A percentile compares a stretch with the other conserved stretches of the same genome.
phyloP scores from a whole-genome alignment of 192 early-diverging fungal species.

The Coemansia sp. region DNA sequence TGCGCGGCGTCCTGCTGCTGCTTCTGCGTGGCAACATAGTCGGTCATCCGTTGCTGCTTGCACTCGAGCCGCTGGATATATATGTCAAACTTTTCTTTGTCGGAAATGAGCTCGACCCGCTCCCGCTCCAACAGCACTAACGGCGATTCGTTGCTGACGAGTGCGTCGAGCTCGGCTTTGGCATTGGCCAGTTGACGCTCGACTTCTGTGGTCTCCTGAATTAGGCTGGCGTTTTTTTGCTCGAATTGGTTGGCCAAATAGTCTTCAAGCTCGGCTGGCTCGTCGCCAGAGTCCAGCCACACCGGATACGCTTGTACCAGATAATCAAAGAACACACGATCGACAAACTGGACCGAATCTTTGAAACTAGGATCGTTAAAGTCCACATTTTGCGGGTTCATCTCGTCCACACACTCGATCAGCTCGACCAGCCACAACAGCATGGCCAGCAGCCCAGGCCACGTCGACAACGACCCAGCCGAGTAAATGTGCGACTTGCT shows the following conservation, averaged over 20 bases:
- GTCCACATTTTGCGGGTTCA: constrained; percentile 41
- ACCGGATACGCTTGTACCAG: constrained; percentile 61
- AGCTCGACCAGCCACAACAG: constrained; percentile 78
- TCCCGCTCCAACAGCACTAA: constrained; percentile 58
- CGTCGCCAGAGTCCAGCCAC: constrained; percentile 66
- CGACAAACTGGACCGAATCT: constrained; percentile 58
- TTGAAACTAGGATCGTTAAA: constrained; percentile 37
- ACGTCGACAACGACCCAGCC: constrained; percentile 65
- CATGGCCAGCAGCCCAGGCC: constrained; percentile 68
- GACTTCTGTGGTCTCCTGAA: constrained; percentile 54
- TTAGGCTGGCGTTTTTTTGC: constrained; percentile 60
- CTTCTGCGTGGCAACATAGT: constrained; percentile 32
- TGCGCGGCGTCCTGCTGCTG: constrained; percentile 50
- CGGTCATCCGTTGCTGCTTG: constrained; percentile 56
- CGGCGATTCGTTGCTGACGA: constrained; percentile 54
- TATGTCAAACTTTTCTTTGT: constrained; percentile 63
- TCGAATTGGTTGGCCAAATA: constrained; percentile 63
- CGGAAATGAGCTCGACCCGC: constrained; percentile 53
- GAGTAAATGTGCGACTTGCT: constrained; percentile 69
- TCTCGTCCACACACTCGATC: constrained; percentile 58
- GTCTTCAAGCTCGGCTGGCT: constrained; percentile 61
- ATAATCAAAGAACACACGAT: constrained; percentile 74
- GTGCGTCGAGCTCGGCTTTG: constrained; percentile 47
- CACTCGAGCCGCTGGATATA: constrained; percentile 52
- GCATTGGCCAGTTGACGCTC: constrained; percentile 57